Evolutionary conservation across 1,284 basidiomycete species (phyloP).

Genomic region (Pisolithus thermaeus): DNA sequence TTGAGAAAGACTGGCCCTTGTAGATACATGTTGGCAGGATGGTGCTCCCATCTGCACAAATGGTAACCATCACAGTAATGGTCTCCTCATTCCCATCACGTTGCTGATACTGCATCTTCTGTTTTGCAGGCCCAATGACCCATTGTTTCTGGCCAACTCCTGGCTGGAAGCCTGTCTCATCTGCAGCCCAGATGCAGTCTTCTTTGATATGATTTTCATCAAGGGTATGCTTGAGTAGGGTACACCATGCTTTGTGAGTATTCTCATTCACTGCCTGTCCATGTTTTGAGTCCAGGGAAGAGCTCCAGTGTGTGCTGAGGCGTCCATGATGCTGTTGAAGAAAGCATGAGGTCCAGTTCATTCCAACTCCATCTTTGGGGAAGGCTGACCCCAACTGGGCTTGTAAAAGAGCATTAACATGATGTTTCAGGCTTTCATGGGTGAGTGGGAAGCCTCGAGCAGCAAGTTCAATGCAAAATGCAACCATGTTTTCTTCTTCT

Average conservation of each 20-base stretch:
- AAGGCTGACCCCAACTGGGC: neutral
- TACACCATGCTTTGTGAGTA: too few relatives aligned
- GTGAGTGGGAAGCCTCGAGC: conserved; percentile 2
- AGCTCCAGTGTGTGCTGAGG: neutral
- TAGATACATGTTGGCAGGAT: too few relatives aligned
- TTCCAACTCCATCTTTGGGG: neutral
- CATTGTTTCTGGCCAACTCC: conserved; percentile 5
- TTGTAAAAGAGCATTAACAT: neutral
- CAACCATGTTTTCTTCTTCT: conserved; percentile 1
- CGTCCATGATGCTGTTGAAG: neutral
- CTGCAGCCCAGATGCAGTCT: conserved; percentile 18
- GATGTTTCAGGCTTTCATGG: neutral
- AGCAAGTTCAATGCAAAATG: conserved; percentile 2
- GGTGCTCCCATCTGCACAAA: conserved; percentile 27
- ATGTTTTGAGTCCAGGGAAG: neutral
- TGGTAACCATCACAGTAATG: conserved; percentile 25
- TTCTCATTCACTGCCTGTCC: too few relatives aligned
- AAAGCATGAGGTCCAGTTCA: neutral
- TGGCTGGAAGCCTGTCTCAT: conserved; percentile 22
- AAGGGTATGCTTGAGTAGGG: neutral
- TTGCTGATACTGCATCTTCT: conserved; percentile 21
- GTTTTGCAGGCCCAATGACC: conserved; percentile 12
- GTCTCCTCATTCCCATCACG: conserved; percentile 18
- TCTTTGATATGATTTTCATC: neutral
- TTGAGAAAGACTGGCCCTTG: too few relatives aligned